Evolutionary conservation across 805 yeast species (phyloP).

Genomic region (Hagleromyces aurorensis): DNA sequence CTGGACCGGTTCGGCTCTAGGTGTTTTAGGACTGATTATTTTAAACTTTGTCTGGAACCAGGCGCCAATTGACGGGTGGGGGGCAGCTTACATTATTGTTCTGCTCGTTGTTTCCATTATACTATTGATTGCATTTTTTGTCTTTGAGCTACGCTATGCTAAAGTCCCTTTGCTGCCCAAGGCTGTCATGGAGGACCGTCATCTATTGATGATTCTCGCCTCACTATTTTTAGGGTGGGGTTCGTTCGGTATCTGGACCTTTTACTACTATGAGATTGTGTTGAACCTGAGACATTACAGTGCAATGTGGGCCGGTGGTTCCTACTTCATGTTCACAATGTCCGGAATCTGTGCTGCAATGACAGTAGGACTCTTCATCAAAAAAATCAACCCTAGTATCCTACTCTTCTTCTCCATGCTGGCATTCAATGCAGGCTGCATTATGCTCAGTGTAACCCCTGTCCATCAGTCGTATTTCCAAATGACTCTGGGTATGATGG

Average conservation of each 20-base stretch:
- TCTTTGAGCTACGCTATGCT: conserved; percentile 40
- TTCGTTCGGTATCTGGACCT: conserved; percentile 68
- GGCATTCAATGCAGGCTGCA: conserved; percentile 47
- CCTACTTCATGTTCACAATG: conserved; percentile 40
- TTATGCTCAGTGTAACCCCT: conserved; percentile 50
- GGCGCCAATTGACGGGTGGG: conserved; percentile 69
- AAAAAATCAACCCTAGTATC: conserved; percentile 40
- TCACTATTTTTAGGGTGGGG: conserved; percentile 66
- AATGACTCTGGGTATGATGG: conserved; percentile 46
- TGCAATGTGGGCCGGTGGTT: conserved; percentile 40
- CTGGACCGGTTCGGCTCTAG: conserved; percentile 46
- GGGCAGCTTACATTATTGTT: conserved; percentile 46
- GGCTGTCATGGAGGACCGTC: conserved; percentile 37
- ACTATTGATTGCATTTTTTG: conserved; percentile 38
- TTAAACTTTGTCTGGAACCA: conserved; percentile 69
- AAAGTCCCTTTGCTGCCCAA: conserved; percentile 48
- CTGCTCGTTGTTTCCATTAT: conserved; percentile 45
- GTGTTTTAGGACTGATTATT: conserved; percentile 51
- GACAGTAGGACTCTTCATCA: conserved; percentile 41
- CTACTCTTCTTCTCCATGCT: conserved; percentile 43
- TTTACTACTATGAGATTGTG: conserved; percentile 47
- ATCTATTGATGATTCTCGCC: conserved; percentile 39
- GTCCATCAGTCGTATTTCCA: conserved; percentile 52
- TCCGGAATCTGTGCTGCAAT: conserved; percentile 52
- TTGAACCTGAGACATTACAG: conserved; percentile 42